Evolutionary conservation across 331 rosid genomes (phyloP), one percentile per base, ranked within the genome.

Genomic region (Arachis monticola): DNA sequence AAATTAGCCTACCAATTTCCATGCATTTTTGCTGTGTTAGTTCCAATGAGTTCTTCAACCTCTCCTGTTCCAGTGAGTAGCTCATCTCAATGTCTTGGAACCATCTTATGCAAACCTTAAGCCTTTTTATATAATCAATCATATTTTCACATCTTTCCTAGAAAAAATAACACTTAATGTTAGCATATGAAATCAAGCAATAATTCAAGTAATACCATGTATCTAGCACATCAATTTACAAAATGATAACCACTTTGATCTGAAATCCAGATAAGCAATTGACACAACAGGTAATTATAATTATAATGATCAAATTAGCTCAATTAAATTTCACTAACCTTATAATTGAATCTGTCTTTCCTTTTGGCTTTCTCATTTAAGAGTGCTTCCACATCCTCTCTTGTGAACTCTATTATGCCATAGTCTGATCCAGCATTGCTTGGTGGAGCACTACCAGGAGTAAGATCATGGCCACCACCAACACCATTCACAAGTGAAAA

Each of bases 61-160:
- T 92, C 67, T 90, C 92, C 40, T 89, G 97, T 91, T 88, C 97
- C 1, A 90, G 69, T 5, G 93, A 82, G 85, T 90, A 95, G 85
- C 87, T 83, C 55, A 77, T 85, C 75, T 95, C 99, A 30, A 92
- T 86, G 80, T 95, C 99, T 92, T 95, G 99, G 79, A 95, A 90
- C 97, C 97, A 95, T 81, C 77, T 95, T 67, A 92, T 82, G 82
- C 97, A 92, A 74, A 90, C 82, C 81, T 90, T 95, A 64, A 95
- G 93, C 96, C 92, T 90, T 79, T 72, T 95, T 69, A 95, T 89
- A 75, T 95, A 95, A 46, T 95, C 97, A 64, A 87, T 82, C 92
- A 92, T 85, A 58, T 83, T 84, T 69, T 95, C 99, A 80, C 99
- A 95, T 87, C 93, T 90, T 85, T 95, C 99, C 99, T 92, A 73